Percentiles rank a stretch among this genome's conserved stretches.
These are phyloP conservation scores for Peronospora tabacina DNA, from an alignment of 352 stramenopile genomes.

Conservation along the genomic window DNA sequence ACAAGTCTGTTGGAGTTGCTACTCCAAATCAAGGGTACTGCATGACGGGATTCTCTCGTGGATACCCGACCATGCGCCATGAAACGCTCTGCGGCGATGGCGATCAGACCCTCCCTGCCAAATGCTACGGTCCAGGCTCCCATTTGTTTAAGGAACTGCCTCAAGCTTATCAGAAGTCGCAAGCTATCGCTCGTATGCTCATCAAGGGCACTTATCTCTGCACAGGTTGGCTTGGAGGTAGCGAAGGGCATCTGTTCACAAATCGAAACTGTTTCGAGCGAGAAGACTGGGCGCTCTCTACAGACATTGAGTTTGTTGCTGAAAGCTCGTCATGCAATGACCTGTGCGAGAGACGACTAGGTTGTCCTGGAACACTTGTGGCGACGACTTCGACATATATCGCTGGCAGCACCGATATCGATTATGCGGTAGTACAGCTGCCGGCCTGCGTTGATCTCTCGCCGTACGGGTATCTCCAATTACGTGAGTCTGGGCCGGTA, in stretches of 20 bases:
- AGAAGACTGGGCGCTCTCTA: slow-evolving; percentile 20
- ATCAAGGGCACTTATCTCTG: slow-evolving; percentile 47
- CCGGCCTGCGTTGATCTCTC: slow-evolving; percentile 25
- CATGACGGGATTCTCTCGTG: slow-evolving; percentile 40
- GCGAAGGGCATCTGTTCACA: slow-evolving; percentile 58
- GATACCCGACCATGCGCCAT: slow-evolving; percentile 24
- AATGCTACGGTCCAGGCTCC: slow-evolving; percentile 34
- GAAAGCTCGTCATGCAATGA: slow-evolving; percentile 45
- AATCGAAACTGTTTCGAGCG: slow-evolving; percentile 59
- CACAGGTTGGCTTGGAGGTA: slow-evolving; percentile 57
- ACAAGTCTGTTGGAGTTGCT: slow-evolving; percentile 22
- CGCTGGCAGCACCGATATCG: slow-evolving; percentile 25
- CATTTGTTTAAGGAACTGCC: slow-evolving; percentile 24
- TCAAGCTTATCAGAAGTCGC: slow-evolving; percentile 31
- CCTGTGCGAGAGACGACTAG: slow-evolving; percentile 33
- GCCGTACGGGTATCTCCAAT: slow-evolving; percentile 50
- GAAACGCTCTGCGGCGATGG: slow-evolving; percentile 45
- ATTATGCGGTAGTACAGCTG: slow-evolving; percentile 63
- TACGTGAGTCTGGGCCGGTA: slow-evolving; percentile 29
- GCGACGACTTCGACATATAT: slow-evolving; percentile 42
- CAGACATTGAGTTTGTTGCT: slow-evolving; percentile 54
- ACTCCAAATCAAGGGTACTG: slow-evolving; percentile 23
- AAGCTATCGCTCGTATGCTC: slow-evolving; percentile 49
- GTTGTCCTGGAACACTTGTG: slow-evolving; percentile 40
- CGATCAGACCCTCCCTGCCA: slow-evolving; percentile 44